phyloP scores from a whole-genome alignment of 495 filamentous ascomycete genomes.

The Neurospora sp. region DNA sequence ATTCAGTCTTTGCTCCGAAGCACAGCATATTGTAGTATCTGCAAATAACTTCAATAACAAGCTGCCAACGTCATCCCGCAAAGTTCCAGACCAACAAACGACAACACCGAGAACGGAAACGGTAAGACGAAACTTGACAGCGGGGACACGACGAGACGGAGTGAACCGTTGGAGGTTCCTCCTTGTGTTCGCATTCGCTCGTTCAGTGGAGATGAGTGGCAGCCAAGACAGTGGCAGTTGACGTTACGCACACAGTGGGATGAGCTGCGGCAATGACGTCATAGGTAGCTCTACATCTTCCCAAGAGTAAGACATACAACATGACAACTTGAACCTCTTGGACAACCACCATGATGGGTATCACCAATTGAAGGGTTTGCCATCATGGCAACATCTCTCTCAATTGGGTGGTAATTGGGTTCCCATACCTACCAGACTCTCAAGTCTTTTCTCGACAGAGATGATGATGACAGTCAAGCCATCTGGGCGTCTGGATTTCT shows the following conservation, averaged over 20 bases:
- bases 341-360: background rate
- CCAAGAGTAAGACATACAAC: background rate
- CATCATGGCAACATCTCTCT: background rate
- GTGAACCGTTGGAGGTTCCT: background rate
- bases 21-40: background rate
- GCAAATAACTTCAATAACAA: background rate
- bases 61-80: background rate
- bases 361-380: background rate
- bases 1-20: background rate
- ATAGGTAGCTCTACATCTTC: background rate
- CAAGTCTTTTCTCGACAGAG: background rate
- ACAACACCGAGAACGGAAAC: background rate
- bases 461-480: background rate
- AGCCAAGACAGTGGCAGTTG: background rate
- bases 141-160: background rate
- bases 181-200: background rate
- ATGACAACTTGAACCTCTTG: background rate
- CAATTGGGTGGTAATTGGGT: background rate
- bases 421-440: background rate
- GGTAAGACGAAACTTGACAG: background rate
- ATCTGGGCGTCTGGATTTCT: background rate
- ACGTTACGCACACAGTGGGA: background rate
- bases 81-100: background rate
- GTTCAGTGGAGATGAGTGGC: no score
- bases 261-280: background rate